Evolutionary conservation across 2,329 filamentous ascomycete species (phyloP).

Genomic region (Phyllosticta citriasiana): DNA sequence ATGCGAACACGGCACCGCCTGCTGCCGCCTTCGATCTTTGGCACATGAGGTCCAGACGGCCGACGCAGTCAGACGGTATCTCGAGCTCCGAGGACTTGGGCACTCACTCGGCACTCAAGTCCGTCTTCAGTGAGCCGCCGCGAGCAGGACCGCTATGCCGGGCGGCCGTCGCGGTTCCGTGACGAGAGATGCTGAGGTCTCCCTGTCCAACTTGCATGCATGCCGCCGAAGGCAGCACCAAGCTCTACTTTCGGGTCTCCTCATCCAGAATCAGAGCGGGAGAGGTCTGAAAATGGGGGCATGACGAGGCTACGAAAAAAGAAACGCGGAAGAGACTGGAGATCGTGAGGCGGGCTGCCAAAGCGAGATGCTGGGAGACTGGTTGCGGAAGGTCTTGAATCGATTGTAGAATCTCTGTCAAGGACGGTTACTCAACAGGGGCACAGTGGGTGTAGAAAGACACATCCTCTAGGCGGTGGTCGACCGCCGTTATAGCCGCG

Average conservation of each 20-base stretch:
- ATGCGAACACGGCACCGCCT: not conserved
- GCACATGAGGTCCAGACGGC: not conserved
- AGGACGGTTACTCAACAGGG: not conserved
- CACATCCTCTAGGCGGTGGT: too few species aligned
- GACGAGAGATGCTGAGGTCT: not conserved
- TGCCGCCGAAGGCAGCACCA: not conserved
- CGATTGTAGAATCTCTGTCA: not conserved
- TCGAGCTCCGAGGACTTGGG: not conserved
- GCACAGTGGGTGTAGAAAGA: not conserved
- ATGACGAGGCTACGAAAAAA: not conserved
- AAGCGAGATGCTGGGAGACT: not conserved
- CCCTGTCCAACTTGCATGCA: not conserved
- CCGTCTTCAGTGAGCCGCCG: not conserved
- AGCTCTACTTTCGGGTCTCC: not conserved
- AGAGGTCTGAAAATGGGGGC: not conserved
- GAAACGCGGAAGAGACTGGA: not conserved
- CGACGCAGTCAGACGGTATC: not conserved
- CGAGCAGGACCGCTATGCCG: not conserved
- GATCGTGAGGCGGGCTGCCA: not conserved
- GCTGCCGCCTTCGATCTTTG: not conserved
- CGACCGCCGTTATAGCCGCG: too few species aligned
- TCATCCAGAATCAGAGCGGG: not conserved
- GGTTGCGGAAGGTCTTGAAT: not conserved
- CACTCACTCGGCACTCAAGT: not conserved
- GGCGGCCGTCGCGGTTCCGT: not conserved